phyloP scores from a whole-genome alignment of 2,329 filamentous ascomycete genomes.

The Microsporum ferrugineum region DNA sequence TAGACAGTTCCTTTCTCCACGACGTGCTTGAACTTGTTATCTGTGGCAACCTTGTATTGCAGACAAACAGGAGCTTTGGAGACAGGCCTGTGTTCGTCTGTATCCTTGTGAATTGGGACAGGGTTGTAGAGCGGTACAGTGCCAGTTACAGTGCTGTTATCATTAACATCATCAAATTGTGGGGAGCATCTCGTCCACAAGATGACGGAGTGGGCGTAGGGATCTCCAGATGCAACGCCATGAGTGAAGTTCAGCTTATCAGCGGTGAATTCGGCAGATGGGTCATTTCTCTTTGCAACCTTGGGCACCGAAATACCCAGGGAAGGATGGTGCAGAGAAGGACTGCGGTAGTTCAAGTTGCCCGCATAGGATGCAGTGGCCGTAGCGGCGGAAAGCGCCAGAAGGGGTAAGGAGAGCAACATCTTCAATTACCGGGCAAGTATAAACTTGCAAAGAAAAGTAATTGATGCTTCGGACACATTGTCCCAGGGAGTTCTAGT shows the following conservation, averaged over 20 bases:
- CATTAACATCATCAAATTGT: conserved; percentile 35
- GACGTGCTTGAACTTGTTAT: conserved; percentile 37
- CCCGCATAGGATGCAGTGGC: conserved; percentile 9
- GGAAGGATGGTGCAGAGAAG: conserved; percentile 51
- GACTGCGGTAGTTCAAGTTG: conserved; percentile 47
- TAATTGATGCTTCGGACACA: neutral
- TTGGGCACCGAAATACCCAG: conserved; percentile 55
- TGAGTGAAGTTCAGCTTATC: conserved; percentile 52
- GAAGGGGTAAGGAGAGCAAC: neutral
- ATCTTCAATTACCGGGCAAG: neutral
- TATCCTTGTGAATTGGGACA: conserved; percentile 49
- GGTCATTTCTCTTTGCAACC: conserved; percentile 46
- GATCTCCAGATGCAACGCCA: conserved; percentile 43
- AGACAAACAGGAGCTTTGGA: conserved; percentile 66
- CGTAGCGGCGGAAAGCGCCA: conserved; percentile 9
- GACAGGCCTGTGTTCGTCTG: conserved; percentile 28
- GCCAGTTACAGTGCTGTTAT: conserved; percentile 48
- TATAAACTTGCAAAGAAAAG: neutral
- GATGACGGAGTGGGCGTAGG: conserved; percentile 34
- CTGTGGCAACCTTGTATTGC: conserved; percentile 49
- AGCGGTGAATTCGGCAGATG: conserved; percentile 34
- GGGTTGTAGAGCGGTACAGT: conserved; percentile 42
- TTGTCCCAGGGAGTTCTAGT: neutral
- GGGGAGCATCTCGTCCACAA: conserved; percentile 35
- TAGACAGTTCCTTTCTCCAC: conserved; percentile 50